phyloP scores from a whole-genome alignment of 768 basidiomycete species.

The Psilocybe azurescens region DNA sequence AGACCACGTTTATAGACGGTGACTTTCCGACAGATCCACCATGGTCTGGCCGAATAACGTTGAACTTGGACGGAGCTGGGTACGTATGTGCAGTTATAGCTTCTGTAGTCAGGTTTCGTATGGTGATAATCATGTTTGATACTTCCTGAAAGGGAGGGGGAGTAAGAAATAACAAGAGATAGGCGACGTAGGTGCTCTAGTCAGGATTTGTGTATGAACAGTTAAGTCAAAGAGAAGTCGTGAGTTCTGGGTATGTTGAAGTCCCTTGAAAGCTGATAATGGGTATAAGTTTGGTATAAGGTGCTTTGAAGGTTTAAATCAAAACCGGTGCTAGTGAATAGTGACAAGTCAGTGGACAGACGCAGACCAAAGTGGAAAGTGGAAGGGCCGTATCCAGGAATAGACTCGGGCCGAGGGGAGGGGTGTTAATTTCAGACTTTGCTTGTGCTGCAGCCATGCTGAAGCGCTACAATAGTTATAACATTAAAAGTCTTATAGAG shows the following conservation, averaged over 20 bases:
- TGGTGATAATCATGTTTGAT: slow-evolving; percentile 28
- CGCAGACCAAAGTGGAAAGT: neutral
- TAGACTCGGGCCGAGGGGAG: neutral
- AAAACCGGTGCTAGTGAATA: too few relatives aligned
- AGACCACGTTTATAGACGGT: slow-evolving; percentile 13
- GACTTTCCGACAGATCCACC: neutral
- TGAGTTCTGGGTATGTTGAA: too few relatives aligned
- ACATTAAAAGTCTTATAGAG: too few relatives aligned
- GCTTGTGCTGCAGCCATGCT: neutral
- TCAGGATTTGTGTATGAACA: too few relatives aligned
- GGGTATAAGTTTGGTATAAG: neutral
- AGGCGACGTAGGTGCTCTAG: too few relatives aligned
- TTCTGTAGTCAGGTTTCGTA: slow-evolving; percentile 33
- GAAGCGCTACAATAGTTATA: neutral
- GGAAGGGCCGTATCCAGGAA: neutral
- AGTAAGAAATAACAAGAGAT: neutral
- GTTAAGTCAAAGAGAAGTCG: too few relatives aligned
- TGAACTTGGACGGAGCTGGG: slow-evolving; percentile 22
- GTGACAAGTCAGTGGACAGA: too few relatives aligned
- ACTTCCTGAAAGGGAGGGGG: neutral
- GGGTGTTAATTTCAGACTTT: too few relatives aligned
- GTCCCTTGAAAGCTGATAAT: neutral
- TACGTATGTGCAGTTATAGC: slow-evolving; percentile 24
- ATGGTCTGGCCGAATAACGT: neutral
- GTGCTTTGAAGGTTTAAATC: neutral